Conservation (phyloP, 106 monocot genomes). For the Platanthera guangdongensis region DNA sequence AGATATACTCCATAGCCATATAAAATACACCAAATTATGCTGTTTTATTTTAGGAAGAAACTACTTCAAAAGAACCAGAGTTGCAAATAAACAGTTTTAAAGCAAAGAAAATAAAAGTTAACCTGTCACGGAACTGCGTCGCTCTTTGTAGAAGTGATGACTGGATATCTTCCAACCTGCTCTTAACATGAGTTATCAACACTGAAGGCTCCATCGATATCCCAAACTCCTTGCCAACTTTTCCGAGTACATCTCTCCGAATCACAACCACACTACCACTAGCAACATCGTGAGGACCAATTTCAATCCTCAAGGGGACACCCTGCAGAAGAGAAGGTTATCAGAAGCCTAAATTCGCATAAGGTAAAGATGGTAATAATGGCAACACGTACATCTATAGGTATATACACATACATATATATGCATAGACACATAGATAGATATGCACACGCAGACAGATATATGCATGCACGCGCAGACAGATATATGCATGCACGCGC, state of each 20-base stretch:
- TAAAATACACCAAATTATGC: neutral
- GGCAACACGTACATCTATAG: neutral
- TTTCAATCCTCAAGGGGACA: constrained; percentile 84
- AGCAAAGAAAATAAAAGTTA: neutral
- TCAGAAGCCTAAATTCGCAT: neutral
- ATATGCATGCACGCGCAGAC: too few species aligned
- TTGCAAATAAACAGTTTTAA: neutral
- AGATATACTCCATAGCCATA: too few species aligned
- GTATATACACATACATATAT: too few species aligned
- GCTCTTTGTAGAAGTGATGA: constrained; percentile 67
- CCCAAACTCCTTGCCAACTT: constrained; percentile 92
- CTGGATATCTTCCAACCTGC: constrained; percentile 76
- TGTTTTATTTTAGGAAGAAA: neutral
- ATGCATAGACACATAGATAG: too few species aligned
- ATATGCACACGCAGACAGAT: too few species aligned
- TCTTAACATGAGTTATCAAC: constrained; percentile 52
- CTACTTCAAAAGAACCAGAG: neutral
- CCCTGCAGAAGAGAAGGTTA: constrained; percentile 38
- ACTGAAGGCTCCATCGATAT: constrained; percentile 71
- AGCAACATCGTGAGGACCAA: constrained; percentile 83
- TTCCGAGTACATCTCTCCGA: constrained; percentile 83
- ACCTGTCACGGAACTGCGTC: constrained; percentile 85
- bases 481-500: too few species aligned
- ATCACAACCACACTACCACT: constrained; percentile 65
- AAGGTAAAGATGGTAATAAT: neutral